Conservation (phyloP, 2,329 filamentous ascomycete genomes). For the Aspergillus piperis region DNA sequence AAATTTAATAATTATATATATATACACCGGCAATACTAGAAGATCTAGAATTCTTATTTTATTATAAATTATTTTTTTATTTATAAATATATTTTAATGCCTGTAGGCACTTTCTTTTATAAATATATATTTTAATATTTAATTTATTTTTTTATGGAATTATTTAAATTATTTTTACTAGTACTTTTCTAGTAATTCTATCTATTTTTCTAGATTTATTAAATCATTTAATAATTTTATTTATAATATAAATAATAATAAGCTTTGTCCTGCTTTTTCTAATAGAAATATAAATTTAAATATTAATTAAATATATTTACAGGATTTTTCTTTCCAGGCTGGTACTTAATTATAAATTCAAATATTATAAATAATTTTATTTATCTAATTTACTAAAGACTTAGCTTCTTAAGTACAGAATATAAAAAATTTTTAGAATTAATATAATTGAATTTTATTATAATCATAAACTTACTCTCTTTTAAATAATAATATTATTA, state of each 20-base stretch:
- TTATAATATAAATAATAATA: background rate
- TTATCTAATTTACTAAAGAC: too few species aligned
- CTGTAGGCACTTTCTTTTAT: background rate
- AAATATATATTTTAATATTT: too few species aligned
- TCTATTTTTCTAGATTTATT: background rate
- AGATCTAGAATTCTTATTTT: background rate
- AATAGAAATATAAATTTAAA: too few species aligned
- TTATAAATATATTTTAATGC: background rate
- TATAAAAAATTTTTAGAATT: too few species aligned
- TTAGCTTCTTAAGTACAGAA: too few species aligned
- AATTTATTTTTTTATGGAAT: too few species aligned
- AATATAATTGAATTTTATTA: too few species aligned
- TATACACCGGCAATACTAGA: background rate
- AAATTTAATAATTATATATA: background rate
- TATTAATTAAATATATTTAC: background rate
- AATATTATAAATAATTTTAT: too few species aligned
- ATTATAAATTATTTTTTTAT: background rate
- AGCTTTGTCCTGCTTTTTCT: background rate
- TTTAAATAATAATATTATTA: too few species aligned
- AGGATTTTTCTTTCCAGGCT: background rate
- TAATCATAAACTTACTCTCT: too few species aligned
- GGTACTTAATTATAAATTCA: background rate
- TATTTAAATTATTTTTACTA: background rate
- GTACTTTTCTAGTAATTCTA: background rate
- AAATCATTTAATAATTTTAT: background rate